phyloP scores from a whole-genome alignment of 257 asterid species.

The Thymus mandschuricus region DNA sequence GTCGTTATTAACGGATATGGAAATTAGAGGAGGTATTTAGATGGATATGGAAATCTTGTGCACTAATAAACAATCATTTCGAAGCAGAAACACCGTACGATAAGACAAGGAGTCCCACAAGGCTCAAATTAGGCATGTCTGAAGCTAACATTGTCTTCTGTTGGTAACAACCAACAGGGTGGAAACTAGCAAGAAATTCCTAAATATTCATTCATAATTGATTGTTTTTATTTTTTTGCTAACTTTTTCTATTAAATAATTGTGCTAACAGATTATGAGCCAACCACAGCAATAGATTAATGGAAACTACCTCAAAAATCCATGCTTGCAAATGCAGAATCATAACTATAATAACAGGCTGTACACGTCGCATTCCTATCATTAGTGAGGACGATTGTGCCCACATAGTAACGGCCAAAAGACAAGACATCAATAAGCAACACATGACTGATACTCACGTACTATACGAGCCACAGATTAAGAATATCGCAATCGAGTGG shows the following conservation, averaged over 20 bases:
- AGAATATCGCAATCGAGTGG: not conserved
- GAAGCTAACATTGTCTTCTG: conserved; percentile 14
- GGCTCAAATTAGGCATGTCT: conserved; percentile 25
- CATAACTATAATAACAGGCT: conserved; percentile 9
- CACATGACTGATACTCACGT: not conserved
- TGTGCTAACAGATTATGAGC: not conserved
- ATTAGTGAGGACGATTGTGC: not conserved
- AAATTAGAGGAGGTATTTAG: conserved; percentile 8
- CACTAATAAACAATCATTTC: not conserved
- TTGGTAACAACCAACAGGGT: conserved; percentile 32
- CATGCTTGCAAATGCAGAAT: not conserved
- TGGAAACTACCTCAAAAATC: conserved; percentile 8
- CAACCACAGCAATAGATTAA: conserved; percentile 11
- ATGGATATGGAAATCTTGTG: conserved; percentile 9
- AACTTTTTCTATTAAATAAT: not conserved
- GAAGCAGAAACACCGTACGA: not conserved
- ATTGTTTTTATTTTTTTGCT: not conserved
- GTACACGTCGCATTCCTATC: conserved; percentile 1
- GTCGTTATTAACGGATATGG: too few species aligned
- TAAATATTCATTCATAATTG: not conserved
- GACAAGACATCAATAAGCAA: conserved; percentile 1
- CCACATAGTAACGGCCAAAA: not conserved
- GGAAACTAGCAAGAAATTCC: conserved; percentile 22
- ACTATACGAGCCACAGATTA: not conserved
- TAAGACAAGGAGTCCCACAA: conserved; percentile 6